These are phyloP conservation scores for Candida sp. DNA, from an alignment of 1,139 yeast species.

Conservation along the genomic window DNA sequence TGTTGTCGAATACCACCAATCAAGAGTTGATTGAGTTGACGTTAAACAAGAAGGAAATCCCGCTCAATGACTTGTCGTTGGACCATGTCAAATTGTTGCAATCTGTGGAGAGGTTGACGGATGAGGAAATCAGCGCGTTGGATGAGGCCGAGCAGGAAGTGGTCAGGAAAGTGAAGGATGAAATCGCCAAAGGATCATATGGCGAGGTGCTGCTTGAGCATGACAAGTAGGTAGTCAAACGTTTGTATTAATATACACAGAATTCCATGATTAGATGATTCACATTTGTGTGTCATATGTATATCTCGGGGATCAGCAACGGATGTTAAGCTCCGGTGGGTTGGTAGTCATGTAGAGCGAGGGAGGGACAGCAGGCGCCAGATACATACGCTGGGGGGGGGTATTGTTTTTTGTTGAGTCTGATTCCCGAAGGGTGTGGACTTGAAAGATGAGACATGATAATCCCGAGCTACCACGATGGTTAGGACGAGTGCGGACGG, in stretches of 20 bases:
- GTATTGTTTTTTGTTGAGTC: neutral
- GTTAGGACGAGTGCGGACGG: neutral
- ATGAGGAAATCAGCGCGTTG: constrained; percentile 62
- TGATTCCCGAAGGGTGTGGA: too few species aligned
- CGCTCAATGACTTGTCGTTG: constrained; percentile 45
- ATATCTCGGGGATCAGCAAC: too few species aligned
- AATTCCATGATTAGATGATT: too few species aligned
- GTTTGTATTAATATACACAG: too few species aligned
- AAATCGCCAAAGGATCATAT: constrained; percentile 49
- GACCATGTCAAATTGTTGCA: constrained; percentile 58
- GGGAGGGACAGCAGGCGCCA: too few species aligned
- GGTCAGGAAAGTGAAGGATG: constrained; percentile 41
- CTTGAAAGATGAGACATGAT: too few species aligned
- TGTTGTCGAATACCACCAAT: constrained; percentile 61
- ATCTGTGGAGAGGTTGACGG: constrained; percentile 61
- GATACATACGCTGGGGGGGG: too few species aligned
- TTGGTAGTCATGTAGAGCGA: too few species aligned
- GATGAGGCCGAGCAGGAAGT: constrained; percentile 60
- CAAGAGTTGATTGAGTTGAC: constrained; percentile 56
- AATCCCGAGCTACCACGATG: neutral
- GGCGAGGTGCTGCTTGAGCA: constrained; percentile 30
- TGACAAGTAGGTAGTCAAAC: neutral
- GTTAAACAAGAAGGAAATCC: constrained; percentile 35
- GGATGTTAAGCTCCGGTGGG: too few species aligned
- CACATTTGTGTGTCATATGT: too few species aligned